A percentile compares a stretch with the other conserved stretches of the same genome.
phyloP scores from a whole-genome alignment of 495 filamentous ascomycete species.

The Xylaria acuta region DNA sequence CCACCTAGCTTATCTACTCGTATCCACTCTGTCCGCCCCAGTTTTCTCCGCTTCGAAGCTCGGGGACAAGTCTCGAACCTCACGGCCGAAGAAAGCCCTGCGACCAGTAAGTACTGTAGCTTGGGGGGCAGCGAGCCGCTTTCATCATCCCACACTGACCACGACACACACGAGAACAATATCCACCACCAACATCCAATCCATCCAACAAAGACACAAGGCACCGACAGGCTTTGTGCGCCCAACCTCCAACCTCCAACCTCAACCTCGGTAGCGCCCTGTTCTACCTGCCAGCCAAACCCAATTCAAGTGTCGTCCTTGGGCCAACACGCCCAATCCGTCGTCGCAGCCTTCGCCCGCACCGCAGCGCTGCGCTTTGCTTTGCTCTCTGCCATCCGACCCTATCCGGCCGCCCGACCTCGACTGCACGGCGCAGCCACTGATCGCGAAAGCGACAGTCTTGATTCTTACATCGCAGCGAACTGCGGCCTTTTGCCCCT shows the following conservation, averaged over 20 bases:
- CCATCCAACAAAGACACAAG: constrained; percentile 29
- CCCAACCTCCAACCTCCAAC: background rate
- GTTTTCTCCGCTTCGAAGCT: constrained; percentile 40
- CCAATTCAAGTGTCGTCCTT: constrained; percentile 4
- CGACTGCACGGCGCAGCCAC: background rate
- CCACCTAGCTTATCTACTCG: background rate
- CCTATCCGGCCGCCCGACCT: constrained; percentile 3
- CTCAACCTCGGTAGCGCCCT: background rate
- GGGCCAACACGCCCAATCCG: background rate
- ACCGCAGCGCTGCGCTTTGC: constrained; percentile 10
- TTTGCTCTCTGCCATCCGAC: constrained; percentile 15
- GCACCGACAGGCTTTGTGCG: background rate
- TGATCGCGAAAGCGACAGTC: background rate
- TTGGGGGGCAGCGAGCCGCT: constrained; percentile 34
- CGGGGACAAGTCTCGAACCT: constrained; percentile 40
- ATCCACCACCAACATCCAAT: constrained; percentile 28
- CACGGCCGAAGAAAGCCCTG: constrained; percentile 54
- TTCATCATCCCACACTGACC: constrained; percentile 40
- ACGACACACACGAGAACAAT: constrained; percentile 31
- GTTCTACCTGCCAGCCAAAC: background rate
- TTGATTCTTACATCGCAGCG: background rate
- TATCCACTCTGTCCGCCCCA: background rate
- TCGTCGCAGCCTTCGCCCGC: constrained; percentile 18
- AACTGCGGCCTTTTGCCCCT: background rate
- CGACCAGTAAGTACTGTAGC: constrained; percentile 26